A percentile compares a stretch with the other conserved stretches of the same genome.
phyloP scores from a whole-genome alignment of 108 stramenopile species.

The Fragilaria crotonensis region DNA sequence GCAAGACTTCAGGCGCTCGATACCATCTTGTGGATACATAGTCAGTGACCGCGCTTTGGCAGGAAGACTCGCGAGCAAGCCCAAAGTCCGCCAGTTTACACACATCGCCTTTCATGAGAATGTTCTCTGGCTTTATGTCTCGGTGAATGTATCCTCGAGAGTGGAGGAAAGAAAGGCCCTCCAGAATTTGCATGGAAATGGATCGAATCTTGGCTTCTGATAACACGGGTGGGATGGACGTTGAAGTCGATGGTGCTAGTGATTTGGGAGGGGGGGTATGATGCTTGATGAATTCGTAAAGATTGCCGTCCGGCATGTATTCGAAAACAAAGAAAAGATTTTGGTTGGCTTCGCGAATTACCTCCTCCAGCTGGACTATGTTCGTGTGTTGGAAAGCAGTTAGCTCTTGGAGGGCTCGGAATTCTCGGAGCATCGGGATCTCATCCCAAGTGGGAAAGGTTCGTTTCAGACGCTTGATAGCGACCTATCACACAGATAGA shows the following conservation, averaged over 20 bases:
- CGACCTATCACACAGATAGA: constrained; percentile 40
- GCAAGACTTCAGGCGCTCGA: constrained; percentile 92
- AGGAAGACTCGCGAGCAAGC: constrained; percentile 51
- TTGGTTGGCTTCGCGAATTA: constrained; percentile 84
- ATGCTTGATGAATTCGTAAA: constrained; percentile 79
- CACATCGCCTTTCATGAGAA: constrained; percentile 64
- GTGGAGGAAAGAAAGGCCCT: constrained; percentile 87
- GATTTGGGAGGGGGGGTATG: background rate
- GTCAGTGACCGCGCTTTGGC: constrained; percentile 61
- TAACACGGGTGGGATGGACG: constrained; percentile 10
- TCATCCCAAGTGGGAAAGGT: constrained; percentile 82
- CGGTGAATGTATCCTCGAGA: constrained; percentile 86
- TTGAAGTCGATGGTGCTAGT: background rate
- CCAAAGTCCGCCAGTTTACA: constrained; percentile 95
- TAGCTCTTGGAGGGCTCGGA: constrained; percentile 67
- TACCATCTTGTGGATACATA: constrained; percentile 98
- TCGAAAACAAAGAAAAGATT: constrained; percentile 93
- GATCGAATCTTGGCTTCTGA: constrained; percentile 58
- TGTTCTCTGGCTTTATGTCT: constrained; percentile 94
- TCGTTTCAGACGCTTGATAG: constrained; percentile 62
- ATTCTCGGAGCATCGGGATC: constrained; percentile 81
- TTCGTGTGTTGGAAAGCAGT: constrained; percentile 43
- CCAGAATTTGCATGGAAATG: constrained; percentile 84
- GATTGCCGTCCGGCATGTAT: constrained; percentile 87
- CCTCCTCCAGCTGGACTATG: constrained; percentile 84